These are phyloP conservation scores for Liriodendron chinense DNA, from an alignment of 164 flowering plant species.

Conservation along the genomic window DNA sequence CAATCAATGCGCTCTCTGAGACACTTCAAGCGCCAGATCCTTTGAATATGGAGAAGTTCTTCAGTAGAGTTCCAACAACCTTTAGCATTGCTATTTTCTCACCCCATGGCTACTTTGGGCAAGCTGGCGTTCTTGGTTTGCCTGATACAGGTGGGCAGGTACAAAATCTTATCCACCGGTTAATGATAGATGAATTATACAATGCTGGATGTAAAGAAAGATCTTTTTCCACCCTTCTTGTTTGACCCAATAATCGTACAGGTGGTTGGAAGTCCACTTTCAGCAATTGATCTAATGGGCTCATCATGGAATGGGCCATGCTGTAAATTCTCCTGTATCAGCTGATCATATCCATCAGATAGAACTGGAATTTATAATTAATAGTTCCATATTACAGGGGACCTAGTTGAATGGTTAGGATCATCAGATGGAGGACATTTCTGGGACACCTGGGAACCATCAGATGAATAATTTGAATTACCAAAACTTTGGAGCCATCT, in stretches of 20 bases:
- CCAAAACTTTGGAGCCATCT: too few species aligned
- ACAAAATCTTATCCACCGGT: not conserved
- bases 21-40: conserved; percentile 86
- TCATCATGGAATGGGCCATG: too few species aligned
- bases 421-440: not conserved
- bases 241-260: not conserved
- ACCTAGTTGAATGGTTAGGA: not conserved
- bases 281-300: too few species aligned
- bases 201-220: not conserved
- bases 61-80: conserved; percentile 66
- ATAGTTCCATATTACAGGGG: not conserved
- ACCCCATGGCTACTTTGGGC: conserved; percentile 94
- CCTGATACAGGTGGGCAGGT: conserved; percentile 99
- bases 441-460: not conserved
- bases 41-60: conserved; percentile 53
- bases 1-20: conserved; percentile 65
- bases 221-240: not conserved
- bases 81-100: conserved; percentile 89
- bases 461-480: too few species aligned
- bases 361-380: too few species aligned
- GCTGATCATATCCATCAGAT: not conserved
- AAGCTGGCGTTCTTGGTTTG: conserved; percentile 87
- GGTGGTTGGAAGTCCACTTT: too few species aligned
- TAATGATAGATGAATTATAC: too few species aligned
- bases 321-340: too few species aligned